Conservation (phyloP, 257 asterid species). For the Fraxinus cuspidata region DNA sequence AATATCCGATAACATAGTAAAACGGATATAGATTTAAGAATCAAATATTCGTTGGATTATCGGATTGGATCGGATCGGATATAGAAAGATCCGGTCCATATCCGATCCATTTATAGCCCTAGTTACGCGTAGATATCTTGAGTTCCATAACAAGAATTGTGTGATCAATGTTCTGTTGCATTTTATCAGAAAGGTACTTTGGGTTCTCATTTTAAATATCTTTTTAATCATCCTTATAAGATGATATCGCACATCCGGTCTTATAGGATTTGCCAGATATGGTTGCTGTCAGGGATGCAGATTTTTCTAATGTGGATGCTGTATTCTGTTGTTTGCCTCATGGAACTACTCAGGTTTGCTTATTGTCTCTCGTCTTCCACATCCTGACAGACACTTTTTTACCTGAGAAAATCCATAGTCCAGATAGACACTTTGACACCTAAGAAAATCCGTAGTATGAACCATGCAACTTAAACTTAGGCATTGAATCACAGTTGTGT, state of each 20-base stretch:
- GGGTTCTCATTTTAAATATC: neutral
- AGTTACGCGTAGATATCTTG: neutral
- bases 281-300: conserved; percentile 89
- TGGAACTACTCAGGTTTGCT: conserved; percentile 89
- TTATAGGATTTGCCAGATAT: conserved; percentile 76
- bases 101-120: too few relatives aligned
- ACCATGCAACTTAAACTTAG: neutral
- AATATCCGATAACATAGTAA: too few relatives aligned
- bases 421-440: neutral
- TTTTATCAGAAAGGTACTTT: neutral
- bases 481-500: neutral
- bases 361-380: neutral
- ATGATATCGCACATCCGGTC: neutral
- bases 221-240: neutral
- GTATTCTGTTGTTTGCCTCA: conserved; percentile 97
- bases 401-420: neutral
- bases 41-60: too few relatives aligned
- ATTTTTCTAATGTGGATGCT: conserved; percentile 84
- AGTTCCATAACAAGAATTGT: neutral
- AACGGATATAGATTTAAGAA: too few relatives aligned
- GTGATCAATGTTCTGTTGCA: neutral
- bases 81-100: too few relatives aligned
- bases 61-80: too few relatives aligned
- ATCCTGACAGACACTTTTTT: neutral
- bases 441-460: neutral